Base-by-base conservation (phyloP, 2,329 filamentous ascomycete species). In the Malbranchea zuffiana region DNA sequence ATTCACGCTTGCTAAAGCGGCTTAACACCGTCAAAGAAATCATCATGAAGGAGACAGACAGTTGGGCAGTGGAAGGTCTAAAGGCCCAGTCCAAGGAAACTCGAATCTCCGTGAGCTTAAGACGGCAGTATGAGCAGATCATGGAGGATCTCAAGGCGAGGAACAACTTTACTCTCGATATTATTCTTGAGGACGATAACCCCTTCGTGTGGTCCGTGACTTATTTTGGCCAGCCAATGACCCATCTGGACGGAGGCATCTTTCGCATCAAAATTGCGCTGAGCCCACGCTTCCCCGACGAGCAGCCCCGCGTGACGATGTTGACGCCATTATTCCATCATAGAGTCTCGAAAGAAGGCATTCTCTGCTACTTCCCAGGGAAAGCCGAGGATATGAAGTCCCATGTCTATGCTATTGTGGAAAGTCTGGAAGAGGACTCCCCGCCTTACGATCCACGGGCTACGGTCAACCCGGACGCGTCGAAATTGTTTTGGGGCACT, bases 211-310 rank as follows among this genome's bases (percentile, higher is more conserved):
- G 90, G 90, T 60, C 72, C 13, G 57, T 96, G 42, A 90, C 84
- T 1, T 87, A 94, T 55, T 92, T 95, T 54, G 90, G 90, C 17
- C 75, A 80, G 37, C 84, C 86, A 1, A 92, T 90, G 80, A 93
- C 86, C 4, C 86, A 93, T 48, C 73, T 96, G 2, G 88, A 96
- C 49, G 88, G 87, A 11, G 86, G 88, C 2, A 72, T 96, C 43
- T 88, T 96, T 64, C 75, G 75, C 43, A 80, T 95, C 56, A 80
- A 71, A 50, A 68, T 96, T 38, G 69, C 69, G 50, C 79, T 96
- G 50, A 93, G 85, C 50, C 79, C 84, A 4, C 74, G 76, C 4
- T 96, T 95, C 52, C 90, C 90, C 0, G 75, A 83, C 26, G 83
- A 92, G 49, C 84, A 94, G 50, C 90, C 88, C 16, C 78, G 88